Percentiles rank a stretch among this genome's conserved stretches.
These are phyloP conservation scores for Penicillium sp. DNA, from an alignment of 2,329 filamentous ascomycete species.

Conservation along the genomic window DNA sequence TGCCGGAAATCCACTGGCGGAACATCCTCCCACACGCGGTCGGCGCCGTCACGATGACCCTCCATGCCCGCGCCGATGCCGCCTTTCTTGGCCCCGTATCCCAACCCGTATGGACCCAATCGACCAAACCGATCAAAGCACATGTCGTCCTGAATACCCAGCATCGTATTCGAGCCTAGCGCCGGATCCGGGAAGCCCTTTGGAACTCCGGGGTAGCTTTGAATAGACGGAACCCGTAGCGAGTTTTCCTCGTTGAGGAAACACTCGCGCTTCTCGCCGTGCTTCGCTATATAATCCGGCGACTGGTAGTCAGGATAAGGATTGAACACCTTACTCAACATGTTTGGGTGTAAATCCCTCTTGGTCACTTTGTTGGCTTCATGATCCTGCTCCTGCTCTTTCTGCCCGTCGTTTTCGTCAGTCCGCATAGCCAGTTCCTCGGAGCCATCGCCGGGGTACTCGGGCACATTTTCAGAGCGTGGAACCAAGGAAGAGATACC, in stretches of 20 bases:
- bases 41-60: constrained; percentile 71
- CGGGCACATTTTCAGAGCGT: constrained; percentile 59
- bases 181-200: constrained; percentile 75
- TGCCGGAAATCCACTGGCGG: constrained; percentile 67
- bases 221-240: constrained; percentile 58
- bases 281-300: constrained; percentile 47
- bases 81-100: constrained; percentile 69
- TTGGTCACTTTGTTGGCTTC: constrained; percentile 11
- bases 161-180: constrained; percentile 74
- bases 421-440: constrained; percentile 49
- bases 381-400: constrained; percentile 20
- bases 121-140: constrained; percentile 90
- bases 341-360: constrained; percentile 26
- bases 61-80: constrained; percentile 78
- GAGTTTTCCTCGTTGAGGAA: constrained; percentile 63
- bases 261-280: constrained; percentile 61
- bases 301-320: constrained; percentile 61
- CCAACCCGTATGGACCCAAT: constrained; percentile 79
- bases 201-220: constrained; percentile 68
- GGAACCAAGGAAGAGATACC: constrained; percentile 66
- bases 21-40: constrained; percentile 63
- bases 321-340: constrained; percentile 50
- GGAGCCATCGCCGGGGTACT: constrained; percentile 62
- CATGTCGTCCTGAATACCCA: constrained; percentile 71
- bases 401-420: constrained; percentile 7